Percentiles rank a stretch among this genome's conserved stretches.
These are phyloP conservation scores for Kodamaea sp. DNA, from an alignment of 1,139 yeast genomes.

Conservation along the genomic window DNA sequence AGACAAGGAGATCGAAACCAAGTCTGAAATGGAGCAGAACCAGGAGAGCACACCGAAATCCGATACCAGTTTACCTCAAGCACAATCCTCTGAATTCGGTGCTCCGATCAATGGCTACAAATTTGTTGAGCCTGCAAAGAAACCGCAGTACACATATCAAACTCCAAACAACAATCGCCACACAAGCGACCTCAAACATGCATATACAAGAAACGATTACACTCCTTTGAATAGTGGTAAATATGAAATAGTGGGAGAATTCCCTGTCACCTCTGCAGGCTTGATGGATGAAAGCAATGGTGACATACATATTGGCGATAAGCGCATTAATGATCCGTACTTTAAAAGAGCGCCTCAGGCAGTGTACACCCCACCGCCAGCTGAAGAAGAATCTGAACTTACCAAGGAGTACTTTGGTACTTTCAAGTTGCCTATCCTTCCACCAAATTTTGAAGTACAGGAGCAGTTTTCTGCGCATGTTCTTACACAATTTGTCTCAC, in stretches of 20 bases:
- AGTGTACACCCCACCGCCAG: not conserved
- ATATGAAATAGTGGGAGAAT: slow-evolving; percentile 36
- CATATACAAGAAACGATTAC: slow-evolving; percentile 19
- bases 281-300: slow-evolving; percentile 36
- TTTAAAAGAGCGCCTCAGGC: slow-evolving; percentile 4
- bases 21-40: not conserved
- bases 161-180: slow-evolving; percentile 21
- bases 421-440: slow-evolving; percentile 14
- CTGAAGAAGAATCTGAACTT: slow-evolving; percentile 1
- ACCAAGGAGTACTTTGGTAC: slow-evolving; percentile 14
- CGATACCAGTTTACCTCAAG: slow-evolving; percentile 1
- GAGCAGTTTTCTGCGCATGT: slow-evolving; percentile 12
- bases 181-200: slow-evolving; percentile 15
- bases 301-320: slow-evolving; percentile 42
- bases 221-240: slow-evolving; percentile 15
- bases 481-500: slow-evolving; percentile 24
- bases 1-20: not conserved
- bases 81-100: slow-evolving; percentile 22
- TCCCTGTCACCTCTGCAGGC: slow-evolving; percentile 40
- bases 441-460: slow-evolving; percentile 16
- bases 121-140: slow-evolving; percentile 28
- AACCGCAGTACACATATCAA: slow-evolving; percentile 20
- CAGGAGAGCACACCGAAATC: not conserved
- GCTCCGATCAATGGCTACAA: slow-evolving; percentile 35
- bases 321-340: slow-evolving; percentile 44